These are phyloP conservation scores for Talaromyces wortmannii DNA, from an alignment of 495 filamentous ascomycete species.

Conservation along the genomic window DNA sequence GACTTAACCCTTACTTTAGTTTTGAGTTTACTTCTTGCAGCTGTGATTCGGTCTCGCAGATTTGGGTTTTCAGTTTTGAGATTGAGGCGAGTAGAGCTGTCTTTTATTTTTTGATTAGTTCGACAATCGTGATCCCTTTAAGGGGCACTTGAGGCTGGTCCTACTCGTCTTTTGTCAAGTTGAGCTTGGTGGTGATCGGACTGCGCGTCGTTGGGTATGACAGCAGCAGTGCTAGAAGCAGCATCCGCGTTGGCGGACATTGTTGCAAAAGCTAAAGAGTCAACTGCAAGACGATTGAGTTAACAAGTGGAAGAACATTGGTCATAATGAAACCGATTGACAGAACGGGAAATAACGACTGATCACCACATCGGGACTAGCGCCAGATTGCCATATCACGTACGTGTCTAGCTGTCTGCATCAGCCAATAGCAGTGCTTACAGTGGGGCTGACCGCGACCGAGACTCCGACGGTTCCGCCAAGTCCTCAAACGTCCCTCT, in stretches of 20 bases:
- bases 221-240: background rate
- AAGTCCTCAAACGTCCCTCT: too few relatives aligned
- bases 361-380: background rate
- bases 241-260: too few relatives aligned
- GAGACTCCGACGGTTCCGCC: too few relatives aligned
- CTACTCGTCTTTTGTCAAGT: background rate
- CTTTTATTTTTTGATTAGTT: background rate
- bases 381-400: background rate
- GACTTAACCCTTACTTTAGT: slow-evolving; percentile 23
- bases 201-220: background rate
- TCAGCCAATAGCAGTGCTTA: too few relatives aligned
- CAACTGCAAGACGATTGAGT: too few relatives aligned
- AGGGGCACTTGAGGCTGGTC: background rate
- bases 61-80: slow-evolving; percentile 24
- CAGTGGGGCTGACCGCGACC: too few relatives aligned
- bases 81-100: slow-evolving; percentile 23
- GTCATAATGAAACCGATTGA: background rate
- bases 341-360: background rate
- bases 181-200: background rate
- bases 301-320: too few relatives aligned
- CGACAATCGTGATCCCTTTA: background rate
- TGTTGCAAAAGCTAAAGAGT: too few relatives aligned
- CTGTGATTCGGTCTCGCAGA: slow-evolving; percentile 19
- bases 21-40: slow-evolving; percentile 20
- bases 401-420: too few relatives aligned